Conservation (phyloP, 768 basidiomycete genomes). For the Crassisporium funariophilum region DNA sequence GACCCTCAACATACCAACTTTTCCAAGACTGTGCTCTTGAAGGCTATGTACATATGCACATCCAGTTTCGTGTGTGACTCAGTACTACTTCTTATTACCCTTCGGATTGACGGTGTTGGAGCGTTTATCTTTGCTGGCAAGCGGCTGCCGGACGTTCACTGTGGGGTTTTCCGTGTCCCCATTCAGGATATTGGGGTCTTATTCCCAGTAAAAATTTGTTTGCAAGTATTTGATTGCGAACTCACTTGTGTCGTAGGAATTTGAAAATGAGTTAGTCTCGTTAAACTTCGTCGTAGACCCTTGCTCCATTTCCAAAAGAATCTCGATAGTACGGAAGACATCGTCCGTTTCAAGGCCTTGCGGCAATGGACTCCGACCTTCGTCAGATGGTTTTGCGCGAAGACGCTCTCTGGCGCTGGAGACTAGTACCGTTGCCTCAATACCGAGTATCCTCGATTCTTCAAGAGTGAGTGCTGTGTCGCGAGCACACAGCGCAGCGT, state of each 20-base stretch:
- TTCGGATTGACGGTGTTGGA: no score
- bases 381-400: slow-evolving; percentile 29
- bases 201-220: no score
- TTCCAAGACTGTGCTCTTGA: no score
- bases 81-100: no score
- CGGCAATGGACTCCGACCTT: slow-evolving; percentile 23
- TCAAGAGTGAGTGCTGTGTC: slow-evolving; percentile 50
- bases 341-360: slow-evolving; percentile 16
- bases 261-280: slow-evolving; percentile 1
- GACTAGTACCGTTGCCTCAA: slow-evolving; percentile 52
- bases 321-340: slow-evolving; percentile 15
- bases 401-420: slow-evolving; percentile 52
- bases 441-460: slow-evolving; percentile 57
- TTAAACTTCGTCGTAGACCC: slow-evolving; percentile 19
- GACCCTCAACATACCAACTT: no score
- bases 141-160: no score
- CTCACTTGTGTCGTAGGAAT: neutral
- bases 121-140: no score
- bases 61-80: no score
- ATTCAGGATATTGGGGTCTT: no score
- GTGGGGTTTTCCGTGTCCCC: no score
- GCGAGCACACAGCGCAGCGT: slow-evolving; percentile 53
- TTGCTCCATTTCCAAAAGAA: slow-evolving; percentile 12
- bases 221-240: no score
- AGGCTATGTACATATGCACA: no score